phyloP scores from a whole-genome alignment of 495 filamentous ascomycete genomes.

The Rhizodiscina lignyota region DNA sequence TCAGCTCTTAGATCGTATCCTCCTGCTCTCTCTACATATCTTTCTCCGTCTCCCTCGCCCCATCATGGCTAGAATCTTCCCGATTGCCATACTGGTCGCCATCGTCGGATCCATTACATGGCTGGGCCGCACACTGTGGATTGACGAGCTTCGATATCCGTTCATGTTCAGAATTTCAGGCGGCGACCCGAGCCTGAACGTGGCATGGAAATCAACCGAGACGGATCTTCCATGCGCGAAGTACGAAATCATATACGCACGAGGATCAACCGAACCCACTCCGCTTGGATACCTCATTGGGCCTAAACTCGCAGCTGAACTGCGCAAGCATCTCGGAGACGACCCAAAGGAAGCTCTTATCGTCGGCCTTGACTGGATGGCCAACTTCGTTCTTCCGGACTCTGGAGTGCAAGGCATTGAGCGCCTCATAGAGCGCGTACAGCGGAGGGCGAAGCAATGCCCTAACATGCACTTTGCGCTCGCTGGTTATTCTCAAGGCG shows the following conservation, averaged over 20 bases:
- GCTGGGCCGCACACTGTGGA: too few species aligned
- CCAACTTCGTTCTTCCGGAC: neutral
- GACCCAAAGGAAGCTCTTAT: neutral
- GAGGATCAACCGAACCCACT: neutral
- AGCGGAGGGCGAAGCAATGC: neutral
- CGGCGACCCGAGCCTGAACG: too few species aligned
- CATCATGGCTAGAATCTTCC: too few species aligned
- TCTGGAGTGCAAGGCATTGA: neutral
- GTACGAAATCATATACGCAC: neutral
- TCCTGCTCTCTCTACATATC: too few species aligned
- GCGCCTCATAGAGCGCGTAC: neutral
- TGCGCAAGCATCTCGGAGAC: neutral
- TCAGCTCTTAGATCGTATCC: too few species aligned
- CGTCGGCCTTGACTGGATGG: neutral
- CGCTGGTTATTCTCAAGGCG: neutral
- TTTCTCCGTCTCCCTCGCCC: too few species aligned
- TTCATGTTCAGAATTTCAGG: too few species aligned
- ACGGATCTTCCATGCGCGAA: too few species aligned
- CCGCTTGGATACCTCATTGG: neutral
- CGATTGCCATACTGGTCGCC: too few species aligned
- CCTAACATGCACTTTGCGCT: neutral
- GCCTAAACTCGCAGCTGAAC: neutral
- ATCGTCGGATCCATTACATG: too few species aligned
- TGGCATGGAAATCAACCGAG: too few species aligned
- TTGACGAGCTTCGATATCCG: too few species aligned